Evolutionary conservation across 2,329 filamentous ascomycete species (phyloP).

Genomic region (Tothia fuscella): DNA sequence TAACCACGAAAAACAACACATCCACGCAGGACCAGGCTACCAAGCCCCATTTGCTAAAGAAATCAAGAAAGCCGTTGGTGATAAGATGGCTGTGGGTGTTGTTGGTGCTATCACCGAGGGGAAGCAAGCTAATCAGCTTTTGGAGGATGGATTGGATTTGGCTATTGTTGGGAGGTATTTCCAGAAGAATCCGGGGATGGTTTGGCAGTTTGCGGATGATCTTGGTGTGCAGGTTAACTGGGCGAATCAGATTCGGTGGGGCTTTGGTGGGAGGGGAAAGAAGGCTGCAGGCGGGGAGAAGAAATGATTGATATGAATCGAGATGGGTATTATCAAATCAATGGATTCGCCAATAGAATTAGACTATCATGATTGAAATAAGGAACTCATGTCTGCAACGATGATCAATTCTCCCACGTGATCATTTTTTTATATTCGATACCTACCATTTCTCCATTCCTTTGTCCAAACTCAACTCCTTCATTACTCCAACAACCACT

Average conservation of each 20-base stretch:
- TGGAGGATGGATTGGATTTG: slow-evolving; percentile 50
- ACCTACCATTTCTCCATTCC: too few species aligned
- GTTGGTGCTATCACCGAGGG: slow-evolving; percentile 65
- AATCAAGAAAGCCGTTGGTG: slow-evolving; percentile 64
- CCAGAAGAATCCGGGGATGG: slow-evolving; percentile 69
- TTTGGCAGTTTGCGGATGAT: slow-evolving; percentile 60
- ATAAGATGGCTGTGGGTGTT: slow-evolving; percentile 55
- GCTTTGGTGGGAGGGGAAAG: slow-evolving; percentile 38
- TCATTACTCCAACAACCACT: too few species aligned
- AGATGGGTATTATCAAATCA: too few species aligned
- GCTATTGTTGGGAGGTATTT: slow-evolving; percentile 65
- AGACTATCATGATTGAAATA: too few species aligned
- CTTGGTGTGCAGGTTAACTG: slow-evolving; percentile 59
- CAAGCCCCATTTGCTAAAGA: slow-evolving; percentile 62
- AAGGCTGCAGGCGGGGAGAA: too few species aligned
- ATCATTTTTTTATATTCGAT: too few species aligned
- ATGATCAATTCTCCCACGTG: too few species aligned
- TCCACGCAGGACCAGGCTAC: slow-evolving; percentile 52
- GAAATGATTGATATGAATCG: too few species aligned
- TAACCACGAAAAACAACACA: slow-evolving; percentile 50
- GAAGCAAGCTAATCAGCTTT: slow-evolving; percentile 52
- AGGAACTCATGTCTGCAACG: too few species aligned
- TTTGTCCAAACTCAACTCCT: too few species aligned
- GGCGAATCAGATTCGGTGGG: slow-evolving; percentile 60
- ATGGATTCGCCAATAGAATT: too few species aligned